Evolutionary conservation across 108 stramenopile species (phyloP).

Genomic region (Nannochloropsis salina): DNA sequence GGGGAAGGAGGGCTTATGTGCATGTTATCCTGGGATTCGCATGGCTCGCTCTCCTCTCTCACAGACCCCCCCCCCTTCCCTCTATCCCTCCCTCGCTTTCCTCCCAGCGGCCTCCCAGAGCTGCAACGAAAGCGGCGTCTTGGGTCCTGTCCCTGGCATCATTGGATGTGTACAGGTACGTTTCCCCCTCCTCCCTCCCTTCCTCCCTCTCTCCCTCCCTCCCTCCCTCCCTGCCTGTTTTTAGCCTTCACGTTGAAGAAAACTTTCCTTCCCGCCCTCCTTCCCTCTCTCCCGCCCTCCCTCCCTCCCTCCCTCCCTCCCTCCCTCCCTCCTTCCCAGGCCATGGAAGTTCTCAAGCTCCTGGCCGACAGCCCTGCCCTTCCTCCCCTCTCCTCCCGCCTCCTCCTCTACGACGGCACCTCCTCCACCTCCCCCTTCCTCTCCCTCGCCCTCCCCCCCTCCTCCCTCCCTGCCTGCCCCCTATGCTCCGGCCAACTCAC

Average conservation of each 20-base stretch:
- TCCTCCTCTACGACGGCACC: neutral
- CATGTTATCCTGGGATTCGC: too few species aligned
- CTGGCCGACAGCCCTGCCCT: neutral
- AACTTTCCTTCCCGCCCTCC: neutral
- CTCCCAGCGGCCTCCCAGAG: constrained; percentile 26
- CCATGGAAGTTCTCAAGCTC: neutral
- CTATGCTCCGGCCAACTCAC: neutral
- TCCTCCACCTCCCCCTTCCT: constrained; percentile 3
- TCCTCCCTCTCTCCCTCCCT: neutral
- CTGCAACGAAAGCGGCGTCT: constrained; percentile 43
- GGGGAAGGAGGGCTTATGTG: too few species aligned
- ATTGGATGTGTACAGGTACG: neutral
- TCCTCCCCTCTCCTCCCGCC: neutral
- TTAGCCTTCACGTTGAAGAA: too few species aligned
- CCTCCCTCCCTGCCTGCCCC: constrained; percentile 1
- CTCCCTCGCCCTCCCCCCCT: neutral
- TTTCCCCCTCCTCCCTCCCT: neutral
- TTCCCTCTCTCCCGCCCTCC: neutral
- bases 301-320: neutral
- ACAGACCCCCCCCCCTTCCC: neutral
- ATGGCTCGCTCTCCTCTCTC: neutral
- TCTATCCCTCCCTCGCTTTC: neutral
- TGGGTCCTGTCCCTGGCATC: constrained; percentile 34
- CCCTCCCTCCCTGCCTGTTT: neutral
- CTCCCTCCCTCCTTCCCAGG: constrained; percentile 2